Evolutionary conservation across 257 asterid genomes (phyloP), one percentile per base, ranked within the genome.

Genomic region (Solanum sejunctum): DNA sequence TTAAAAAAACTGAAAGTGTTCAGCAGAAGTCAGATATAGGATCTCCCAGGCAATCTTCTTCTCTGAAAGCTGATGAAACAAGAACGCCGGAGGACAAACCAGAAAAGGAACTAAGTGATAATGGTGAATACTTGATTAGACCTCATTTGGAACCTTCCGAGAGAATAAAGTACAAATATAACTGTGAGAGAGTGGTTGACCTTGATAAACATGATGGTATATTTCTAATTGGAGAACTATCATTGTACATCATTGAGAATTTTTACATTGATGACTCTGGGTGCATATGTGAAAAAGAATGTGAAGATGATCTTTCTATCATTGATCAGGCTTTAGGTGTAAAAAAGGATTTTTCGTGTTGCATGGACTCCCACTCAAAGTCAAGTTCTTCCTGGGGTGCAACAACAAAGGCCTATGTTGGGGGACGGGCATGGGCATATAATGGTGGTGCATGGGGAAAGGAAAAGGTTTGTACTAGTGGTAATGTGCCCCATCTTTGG

Each of bases 391-490:
- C 98, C 23, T 95, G 98, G 99, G 93, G 91, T 91, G 95, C 92
- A 52, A 87, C 98, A 39, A 92, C 85, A 41, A 97, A 90, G 90
- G 86, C 94, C 84, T 93, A 91, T 84, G 89, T 91, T 71, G 98
- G 98, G 84, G 99, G 98, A 80, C 91, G 98, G 90, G 99, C 99
- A 82, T 97, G 99, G 99, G 99, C 99, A 21, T 97, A 93, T 79
- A 97, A 90, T 89, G 99, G 99, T 86, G 99, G 99, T 84, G 99
- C 99, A 43, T 97, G 99, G 99, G 99, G 99, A 36, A 97, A 93
- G 93, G 99, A 97, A 90, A 97, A 92, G 87, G 91, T 93, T 85
- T 92, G 92, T 82, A 89, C 89, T 85, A 90, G 93, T 84, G 91
- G 98, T 51, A 93, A 91, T 85, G 95, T 92, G 84, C 99, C 99